Evolutionary conservation across 2,329 filamentous ascomycete genomes (phyloP).

Genomic region (Penicillium polonicum): DNA sequence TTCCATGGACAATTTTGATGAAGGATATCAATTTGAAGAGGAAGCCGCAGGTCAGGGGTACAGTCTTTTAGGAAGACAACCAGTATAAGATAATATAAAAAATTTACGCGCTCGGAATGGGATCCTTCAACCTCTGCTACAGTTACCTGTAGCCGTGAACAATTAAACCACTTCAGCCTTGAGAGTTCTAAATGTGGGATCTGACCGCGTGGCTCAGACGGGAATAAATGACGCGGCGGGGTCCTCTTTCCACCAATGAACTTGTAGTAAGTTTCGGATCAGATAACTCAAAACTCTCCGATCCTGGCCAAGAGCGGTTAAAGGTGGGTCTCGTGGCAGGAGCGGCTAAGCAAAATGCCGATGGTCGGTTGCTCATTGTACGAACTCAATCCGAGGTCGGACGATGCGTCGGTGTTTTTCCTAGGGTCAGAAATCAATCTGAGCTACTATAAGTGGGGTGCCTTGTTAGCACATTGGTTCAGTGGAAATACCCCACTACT

Average conservation of each 20-base stretch:
- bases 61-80: no score
- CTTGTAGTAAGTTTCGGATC: not conserved
- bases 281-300: constrained; percentile 1
- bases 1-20: no score
- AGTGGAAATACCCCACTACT: not conserved
- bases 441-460: not conserved
- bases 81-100: no score
- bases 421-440: not conserved
- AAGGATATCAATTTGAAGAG: no score
- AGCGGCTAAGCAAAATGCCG: constrained; percentile 2
- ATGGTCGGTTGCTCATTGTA: not conserved
- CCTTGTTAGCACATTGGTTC: not conserved
- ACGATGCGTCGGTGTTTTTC: not conserved
- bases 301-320: not conserved
- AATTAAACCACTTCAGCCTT: not conserved
- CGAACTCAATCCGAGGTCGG: not conserved
- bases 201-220: not conserved
- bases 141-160: no score
- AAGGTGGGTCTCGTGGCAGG: not conserved
- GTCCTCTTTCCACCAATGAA: not conserved
- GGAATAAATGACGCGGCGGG: not conserved
- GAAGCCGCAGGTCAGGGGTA: no score
- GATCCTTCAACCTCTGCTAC: no score
- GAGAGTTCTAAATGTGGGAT: not conserved
- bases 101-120: no score